Evolutionary conservation across 768 basidiomycete genomes (phyloP).

Genomic region (Lyophyllum atratum): DNA sequence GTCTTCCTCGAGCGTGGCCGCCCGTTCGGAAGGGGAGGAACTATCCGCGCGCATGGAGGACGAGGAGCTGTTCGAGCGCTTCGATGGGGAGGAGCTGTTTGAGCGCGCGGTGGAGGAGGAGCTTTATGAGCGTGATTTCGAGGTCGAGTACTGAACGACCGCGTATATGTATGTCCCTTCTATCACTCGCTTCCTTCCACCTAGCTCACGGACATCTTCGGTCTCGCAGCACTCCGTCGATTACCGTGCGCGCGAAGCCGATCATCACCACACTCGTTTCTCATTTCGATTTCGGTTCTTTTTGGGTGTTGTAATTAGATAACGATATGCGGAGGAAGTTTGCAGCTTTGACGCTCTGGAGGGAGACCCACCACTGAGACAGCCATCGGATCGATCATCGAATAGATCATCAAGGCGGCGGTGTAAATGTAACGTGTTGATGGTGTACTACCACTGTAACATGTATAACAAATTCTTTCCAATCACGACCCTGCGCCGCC

Average conservation of each 20-base stretch:
- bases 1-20: background rate
- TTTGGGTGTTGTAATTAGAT: background rate
- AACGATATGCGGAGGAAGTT: background rate
- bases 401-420: background rate
- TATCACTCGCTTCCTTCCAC: background rate
- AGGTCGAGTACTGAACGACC: background rate
- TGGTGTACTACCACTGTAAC: background rate
- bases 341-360: background rate
- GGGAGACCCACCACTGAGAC: slow-evolving; percentile 2
- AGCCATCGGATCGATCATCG: too few species aligned
- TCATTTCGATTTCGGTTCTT: background rate
- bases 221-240: too few species aligned
- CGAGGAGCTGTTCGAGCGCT: background rate
- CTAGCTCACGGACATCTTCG: background rate
- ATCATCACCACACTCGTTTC: too few species aligned
- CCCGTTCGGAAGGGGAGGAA: background rate
- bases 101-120: background rate
- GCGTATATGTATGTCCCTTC: background rate
- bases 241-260: too few species aligned
- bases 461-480: background rate
- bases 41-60: slow-evolving; percentile 5
- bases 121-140: slow-evolving; percentile 4
- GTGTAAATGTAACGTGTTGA: background rate
- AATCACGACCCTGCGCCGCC: background rate
- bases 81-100: slow-evolving; percentile 4